phyloP scores from a whole-genome alignment of 306 rosid genomes.

The Malus sieversii region DNA sequence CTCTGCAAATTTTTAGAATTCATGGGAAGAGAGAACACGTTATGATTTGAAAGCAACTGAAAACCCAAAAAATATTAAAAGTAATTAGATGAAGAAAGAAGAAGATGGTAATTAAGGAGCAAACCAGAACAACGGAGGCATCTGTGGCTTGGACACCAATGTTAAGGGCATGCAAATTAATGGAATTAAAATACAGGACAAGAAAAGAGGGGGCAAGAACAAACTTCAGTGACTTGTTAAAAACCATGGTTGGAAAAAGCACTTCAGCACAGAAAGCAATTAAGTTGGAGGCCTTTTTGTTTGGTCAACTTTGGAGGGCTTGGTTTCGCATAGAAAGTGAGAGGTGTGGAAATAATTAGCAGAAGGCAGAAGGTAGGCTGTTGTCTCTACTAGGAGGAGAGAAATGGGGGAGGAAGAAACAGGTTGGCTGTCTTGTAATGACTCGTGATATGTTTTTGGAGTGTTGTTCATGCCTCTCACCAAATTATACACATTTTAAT shows the following conservation, averaged over 20 bases:
- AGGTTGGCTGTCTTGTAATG: conserved; percentile 11
- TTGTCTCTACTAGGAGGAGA: neutral
- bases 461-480: neutral
- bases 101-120: neutral
- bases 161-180: conserved; percentile 45
- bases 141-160: conserved; percentile 63
- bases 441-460: conserved; percentile 27
- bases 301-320: conserved; percentile 9
- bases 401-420: neutral
- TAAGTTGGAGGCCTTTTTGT: conserved; percentile 8
- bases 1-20: conserved; percentile 30
- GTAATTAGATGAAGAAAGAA: neutral
- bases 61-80: neutral
- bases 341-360: neutral
- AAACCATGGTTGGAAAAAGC: conserved; percentile 23
- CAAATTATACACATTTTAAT: neutral
- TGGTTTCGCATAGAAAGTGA: conserved; percentile 15
- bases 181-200: conserved; percentile 6
- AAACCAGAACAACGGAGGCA: conserved; percentile 50
- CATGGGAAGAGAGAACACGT: neutral
- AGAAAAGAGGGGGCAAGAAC: conserved; percentile 10
- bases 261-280: conserved; percentile 3
- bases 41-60: neutral
- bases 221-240: conserved; percentile 20
- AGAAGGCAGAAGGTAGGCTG: neutral